These are phyloP conservation scores for Pecoramyces ruminantium DNA, from an alignment of 192 early-diverging fungal genomes.

Conservation along the genomic window DNA sequence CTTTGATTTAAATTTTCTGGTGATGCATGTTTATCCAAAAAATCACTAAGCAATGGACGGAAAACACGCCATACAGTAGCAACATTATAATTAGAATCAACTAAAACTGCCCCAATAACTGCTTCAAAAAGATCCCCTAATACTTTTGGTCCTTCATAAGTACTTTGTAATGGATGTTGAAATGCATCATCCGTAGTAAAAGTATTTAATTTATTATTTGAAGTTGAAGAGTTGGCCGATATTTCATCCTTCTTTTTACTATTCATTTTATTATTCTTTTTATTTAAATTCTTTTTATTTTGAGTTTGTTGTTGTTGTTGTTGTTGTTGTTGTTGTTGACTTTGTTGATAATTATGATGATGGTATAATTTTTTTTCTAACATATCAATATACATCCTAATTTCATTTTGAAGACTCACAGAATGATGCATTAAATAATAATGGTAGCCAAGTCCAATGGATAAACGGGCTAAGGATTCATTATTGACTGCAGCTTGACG, in stretches of 20 bases:
- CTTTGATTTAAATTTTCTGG: neutral
- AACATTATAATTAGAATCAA: neutral
- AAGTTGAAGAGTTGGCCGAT: neutral
- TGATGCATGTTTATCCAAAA: neutral
- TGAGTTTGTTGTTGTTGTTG: too few relatives aligned
- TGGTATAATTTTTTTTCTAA: neutral
- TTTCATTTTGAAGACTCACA: neutral
- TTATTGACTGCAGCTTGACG: neutral
- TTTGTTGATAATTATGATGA: too few relatives aligned
- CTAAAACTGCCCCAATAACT: neutral
- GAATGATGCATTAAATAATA: neutral
- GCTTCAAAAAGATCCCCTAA: neutral
- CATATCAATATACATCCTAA: neutral
- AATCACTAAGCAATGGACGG: neutral
- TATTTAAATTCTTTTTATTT: too few relatives aligned
- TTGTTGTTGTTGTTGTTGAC: too few relatives aligned
- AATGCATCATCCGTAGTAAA: neutral
- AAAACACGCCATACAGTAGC: neutral
- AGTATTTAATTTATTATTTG: neutral
- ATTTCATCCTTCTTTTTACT: too few relatives aligned
- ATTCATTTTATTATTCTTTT: too few relatives aligned
- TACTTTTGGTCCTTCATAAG: neutral
- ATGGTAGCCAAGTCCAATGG: neutral
- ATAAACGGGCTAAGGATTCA: neutral
- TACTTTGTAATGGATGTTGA: neutral